Conservation (phyloP, 306 rosid genomes). For the Casuarina glauca region DNA sequence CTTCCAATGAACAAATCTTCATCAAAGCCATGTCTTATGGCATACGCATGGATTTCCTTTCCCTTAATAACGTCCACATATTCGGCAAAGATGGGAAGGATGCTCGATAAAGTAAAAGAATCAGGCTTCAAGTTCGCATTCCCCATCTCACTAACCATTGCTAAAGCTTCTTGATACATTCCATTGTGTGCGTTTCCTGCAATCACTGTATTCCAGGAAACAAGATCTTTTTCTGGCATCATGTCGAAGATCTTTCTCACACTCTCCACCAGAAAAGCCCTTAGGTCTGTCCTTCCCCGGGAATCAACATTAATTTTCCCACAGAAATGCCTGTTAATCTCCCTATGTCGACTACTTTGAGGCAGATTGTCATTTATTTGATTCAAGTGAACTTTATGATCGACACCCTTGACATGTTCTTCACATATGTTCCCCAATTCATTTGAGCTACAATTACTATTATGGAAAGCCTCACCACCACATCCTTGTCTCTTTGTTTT, state of each 20-base stretch:
- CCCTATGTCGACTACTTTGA: not conserved
- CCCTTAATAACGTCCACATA: conserved; percentile 61
- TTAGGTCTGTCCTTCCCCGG: conserved; percentile 1
- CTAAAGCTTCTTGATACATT: conserved; percentile 51
- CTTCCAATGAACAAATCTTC: conserved; percentile 72
- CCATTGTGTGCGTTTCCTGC: conserved; percentile 72
- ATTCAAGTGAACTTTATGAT: conserved; percentile 6
- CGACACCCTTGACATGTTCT: not conserved
- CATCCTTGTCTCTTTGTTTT: conserved; percentile 8
- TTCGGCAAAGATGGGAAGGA: conserved; percentile 78
- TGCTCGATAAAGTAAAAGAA: conserved; percentile 73
- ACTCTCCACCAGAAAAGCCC: conserved; percentile 14
- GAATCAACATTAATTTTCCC: not conserved
- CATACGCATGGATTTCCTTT: conserved; percentile 79
- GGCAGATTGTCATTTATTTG: not conserved
- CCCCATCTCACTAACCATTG: conserved; percentile 63
- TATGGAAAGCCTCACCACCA: conserved; percentile 10
- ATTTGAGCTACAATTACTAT: conserved; percentile 13
- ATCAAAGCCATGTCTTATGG: conserved; percentile 63
- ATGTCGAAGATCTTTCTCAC: conserved; percentile 66
- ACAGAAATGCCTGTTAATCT: conserved; percentile 5
- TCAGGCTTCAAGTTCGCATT: conserved; percentile 57
- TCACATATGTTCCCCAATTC: not conserved
- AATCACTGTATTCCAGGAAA: conserved; percentile 90
- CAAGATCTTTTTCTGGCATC: conserved; percentile 69